Percentiles rank a stretch among this genome's conserved stretches.
These are phyloP conservation scores for Solioccasus polychromus DNA, from an alignment of 768 basidiomycete genomes.

Conservation along the genomic window DNA sequence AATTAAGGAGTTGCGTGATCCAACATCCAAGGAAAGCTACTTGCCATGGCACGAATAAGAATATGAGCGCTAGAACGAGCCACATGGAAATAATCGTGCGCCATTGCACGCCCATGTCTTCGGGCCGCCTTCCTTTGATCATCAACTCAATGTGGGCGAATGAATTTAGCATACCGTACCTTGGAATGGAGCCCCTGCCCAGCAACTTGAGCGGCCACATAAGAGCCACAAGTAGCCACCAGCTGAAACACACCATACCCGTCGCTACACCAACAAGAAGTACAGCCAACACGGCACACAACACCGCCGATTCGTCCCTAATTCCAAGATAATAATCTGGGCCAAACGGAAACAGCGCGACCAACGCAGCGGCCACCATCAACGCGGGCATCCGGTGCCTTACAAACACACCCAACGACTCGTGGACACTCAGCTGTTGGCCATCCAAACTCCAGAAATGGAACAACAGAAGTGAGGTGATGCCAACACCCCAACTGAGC, in stretches of 20 bases:
- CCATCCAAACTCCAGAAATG: constrained; percentile 42
- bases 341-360: constrained; percentile 58
- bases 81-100: constrained; percentile 56
- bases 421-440: constrained; percentile 42
- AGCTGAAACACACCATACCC: constrained; percentile 62
- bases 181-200: constrained; percentile 8
- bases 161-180: constrained; percentile 9
- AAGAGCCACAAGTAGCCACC: constrained; percentile 49
- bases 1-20: constrained; percentile 72
- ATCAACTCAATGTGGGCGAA: neutral
- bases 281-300: constrained; percentile 47
- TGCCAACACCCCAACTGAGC: constrained; percentile 69
- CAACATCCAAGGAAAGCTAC: constrained; percentile 85
- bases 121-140: constrained; percentile 19
- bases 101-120: constrained; percentile 39
- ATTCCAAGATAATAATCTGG: constrained; percentile 59
- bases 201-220: constrained; percentile 42
- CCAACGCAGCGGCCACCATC: constrained; percentile 39
- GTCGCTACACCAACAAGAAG: constrained; percentile 55
- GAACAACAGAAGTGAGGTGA: constrained; percentile 59
- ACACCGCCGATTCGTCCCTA: constrained; percentile 42
- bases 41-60: constrained; percentile 85
- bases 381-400: constrained; percentile 40
- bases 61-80: constrained; percentile 62
- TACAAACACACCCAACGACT: constrained; percentile 48